These are phyloP conservation scores for Cryptococcus depauperatus DNA, from an alignment of 1,284 basidiomycete genomes.

Conservation along the genomic window DNA sequence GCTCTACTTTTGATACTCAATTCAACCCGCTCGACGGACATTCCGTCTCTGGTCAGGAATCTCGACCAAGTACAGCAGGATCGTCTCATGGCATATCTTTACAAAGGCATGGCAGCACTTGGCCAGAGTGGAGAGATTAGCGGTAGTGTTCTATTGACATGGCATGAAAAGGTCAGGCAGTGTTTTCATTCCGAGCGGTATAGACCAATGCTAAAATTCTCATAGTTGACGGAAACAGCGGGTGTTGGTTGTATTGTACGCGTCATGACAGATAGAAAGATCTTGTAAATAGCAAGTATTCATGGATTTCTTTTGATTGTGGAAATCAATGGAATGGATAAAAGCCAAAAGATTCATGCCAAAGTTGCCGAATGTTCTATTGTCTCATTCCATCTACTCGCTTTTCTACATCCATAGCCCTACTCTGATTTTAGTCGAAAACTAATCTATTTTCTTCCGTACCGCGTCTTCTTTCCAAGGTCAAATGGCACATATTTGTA, in stretches of 20 bases:
- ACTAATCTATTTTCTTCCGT: slow-evolving; percentile 37
- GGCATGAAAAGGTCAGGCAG: slow-evolving; percentile 80
- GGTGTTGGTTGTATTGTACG: slow-evolving; percentile 95
- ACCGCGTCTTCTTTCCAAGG: slow-evolving; percentile 41
- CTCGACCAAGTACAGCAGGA: slow-evolving; percentile 77
- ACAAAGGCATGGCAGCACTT: slow-evolving; percentile 55
- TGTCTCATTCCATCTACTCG: too few species aligned
- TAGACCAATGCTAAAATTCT: slow-evolving; percentile 3
- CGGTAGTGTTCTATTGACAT: slow-evolving; percentile 83
- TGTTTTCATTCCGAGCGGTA: slow-evolving; percentile 1
- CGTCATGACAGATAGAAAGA: slow-evolving; percentile 89
- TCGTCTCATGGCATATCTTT: slow-evolving; percentile 94
- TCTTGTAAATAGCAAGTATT: too few species aligned
- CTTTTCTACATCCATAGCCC: too few species aligned
- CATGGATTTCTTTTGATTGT: too few species aligned
- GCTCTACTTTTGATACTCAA: slow-evolving; percentile 89
- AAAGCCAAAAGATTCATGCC: too few species aligned
- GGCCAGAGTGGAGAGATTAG: slow-evolving; percentile 71
- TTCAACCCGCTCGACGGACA: slow-evolving; percentile 86
- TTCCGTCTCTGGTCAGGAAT: slow-evolving; percentile 64
- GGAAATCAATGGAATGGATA: too few species aligned
- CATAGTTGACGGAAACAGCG: slow-evolving; percentile 83
- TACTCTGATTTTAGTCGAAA: too few species aligned
- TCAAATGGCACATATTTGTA: slow-evolving; percentile 65
- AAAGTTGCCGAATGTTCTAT: too few species aligned